Percentiles rank a stretch among this genome's conserved stretches.
Evolutionary conservation across 108 stramenopile species (phyloP).

Genomic region (Nannochloropsis gaditana): DNA sequence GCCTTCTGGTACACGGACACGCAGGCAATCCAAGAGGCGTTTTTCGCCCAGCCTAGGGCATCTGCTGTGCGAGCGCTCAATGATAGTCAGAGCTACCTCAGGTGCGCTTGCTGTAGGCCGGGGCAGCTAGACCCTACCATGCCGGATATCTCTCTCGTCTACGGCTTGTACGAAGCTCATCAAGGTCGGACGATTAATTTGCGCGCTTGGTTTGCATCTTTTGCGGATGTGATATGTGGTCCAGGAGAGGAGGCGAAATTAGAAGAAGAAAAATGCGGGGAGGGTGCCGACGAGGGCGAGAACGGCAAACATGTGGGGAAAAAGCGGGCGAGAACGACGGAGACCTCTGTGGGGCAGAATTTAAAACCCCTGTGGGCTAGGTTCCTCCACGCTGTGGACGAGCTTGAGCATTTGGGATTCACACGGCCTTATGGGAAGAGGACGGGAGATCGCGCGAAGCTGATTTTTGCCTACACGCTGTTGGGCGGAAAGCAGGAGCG

Average conservation of each 20-base stretch:
- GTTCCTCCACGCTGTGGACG: neutral
- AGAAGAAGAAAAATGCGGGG: neutral
- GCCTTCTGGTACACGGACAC: neutral
- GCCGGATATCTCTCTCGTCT: neutral
- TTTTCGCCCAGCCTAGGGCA: neutral
- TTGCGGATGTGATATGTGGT: neutral
- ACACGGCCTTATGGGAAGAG: neutral
- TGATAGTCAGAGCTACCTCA: slow-evolving; percentile 9
- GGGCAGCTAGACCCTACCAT: slow-evolving; percentile 7
- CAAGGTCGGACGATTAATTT: slow-evolving; percentile 7
- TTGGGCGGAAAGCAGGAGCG: neutral
- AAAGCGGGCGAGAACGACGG: neutral
- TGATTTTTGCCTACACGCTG: slow-evolving; percentile 6
- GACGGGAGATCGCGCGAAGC: neutral
- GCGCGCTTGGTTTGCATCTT: neutral
- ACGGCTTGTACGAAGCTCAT: neutral
- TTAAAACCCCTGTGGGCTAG: neutral
- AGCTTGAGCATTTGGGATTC: neutral
- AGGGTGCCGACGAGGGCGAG: neutral
- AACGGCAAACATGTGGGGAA: neutral
- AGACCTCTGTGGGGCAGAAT: neutral
- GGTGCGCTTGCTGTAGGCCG: neutral
- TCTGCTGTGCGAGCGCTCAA: neutral
- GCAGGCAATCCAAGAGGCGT: slow-evolving; percentile 12
- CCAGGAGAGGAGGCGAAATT: neutral